Percentiles rank a stretch among this genome's conserved stretches.
phyloP scores from a whole-genome alignment of 2,329 filamentous ascomycete genomes.

The Diaporthe eres region DNA sequence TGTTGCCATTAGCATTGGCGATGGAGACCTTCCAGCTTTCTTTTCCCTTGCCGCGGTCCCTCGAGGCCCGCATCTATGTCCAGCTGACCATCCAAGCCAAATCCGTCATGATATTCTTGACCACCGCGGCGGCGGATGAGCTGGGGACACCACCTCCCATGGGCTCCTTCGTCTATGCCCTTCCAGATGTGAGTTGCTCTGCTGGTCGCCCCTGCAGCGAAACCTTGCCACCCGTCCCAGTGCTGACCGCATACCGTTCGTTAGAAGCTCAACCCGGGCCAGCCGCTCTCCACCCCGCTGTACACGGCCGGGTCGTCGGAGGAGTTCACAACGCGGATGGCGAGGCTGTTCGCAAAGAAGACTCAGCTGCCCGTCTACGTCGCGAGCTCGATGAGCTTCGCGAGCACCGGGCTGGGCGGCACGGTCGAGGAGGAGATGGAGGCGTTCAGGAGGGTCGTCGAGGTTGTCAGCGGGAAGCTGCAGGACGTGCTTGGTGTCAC shows the following conservation, averaged over 20 bases:
- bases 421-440: constrained; percentile 96
- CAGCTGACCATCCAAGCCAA: constrained; percentile 71
- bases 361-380: constrained; percentile 87
- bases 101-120: constrained; percentile 72
- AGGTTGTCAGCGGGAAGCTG: constrained; percentile 74
- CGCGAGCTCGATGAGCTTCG: constrained; percentile 87
- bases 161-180: constrained; percentile 93
- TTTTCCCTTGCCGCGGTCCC: constrained; percentile 71
- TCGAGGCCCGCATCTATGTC: constrained; percentile 73
- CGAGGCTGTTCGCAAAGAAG: constrained; percentile 84
- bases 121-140: constrained; percentile 69
- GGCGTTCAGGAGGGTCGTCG: constrained; percentile 81
- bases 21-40: constrained; percentile 62
- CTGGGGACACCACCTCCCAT: constrained; percentile 68
- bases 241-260: neutral
- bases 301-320: constrained; percentile 82
- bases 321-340: constrained; percentile 89
- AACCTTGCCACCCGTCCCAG: neutral
- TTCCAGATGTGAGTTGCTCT: constrained; percentile 80
- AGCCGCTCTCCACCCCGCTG: constrained; percentile 83
- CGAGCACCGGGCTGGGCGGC: constrained; percentile 80
- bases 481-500: constrained; percentile 49
- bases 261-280: constrained; percentile 66
- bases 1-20: neutral
- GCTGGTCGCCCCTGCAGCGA: neutral